Evolutionary conservation across 2,329 filamentous ascomycete species (phyloP), one percentile per base, ranked within the genome.

Genomic region (Sphaerulina musiva): DNA sequence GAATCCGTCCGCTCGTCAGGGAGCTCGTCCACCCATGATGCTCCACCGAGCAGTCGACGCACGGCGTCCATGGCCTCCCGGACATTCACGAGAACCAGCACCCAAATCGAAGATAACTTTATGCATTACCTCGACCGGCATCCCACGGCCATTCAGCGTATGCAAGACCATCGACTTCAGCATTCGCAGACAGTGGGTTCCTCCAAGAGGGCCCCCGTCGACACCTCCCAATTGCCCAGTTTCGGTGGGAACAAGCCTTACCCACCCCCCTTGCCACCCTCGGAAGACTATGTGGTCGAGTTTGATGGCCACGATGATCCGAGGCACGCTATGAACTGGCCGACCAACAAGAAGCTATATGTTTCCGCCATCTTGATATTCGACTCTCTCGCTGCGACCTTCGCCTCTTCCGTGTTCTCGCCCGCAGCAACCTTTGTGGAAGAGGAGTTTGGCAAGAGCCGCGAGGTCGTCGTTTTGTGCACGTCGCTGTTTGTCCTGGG

Each of bases 231-330:
- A 76, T 72, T 59, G 31, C 59, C 59, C 10, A 47, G 31, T 6
- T 61, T 59, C 23, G 59, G 59, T 5, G 57, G 53, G 3, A 50
- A 44, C 14, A 61, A 61, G 41, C 55, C 73, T 78, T 89, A 82
- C 64, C 87, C 87, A 2, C 86, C 87, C 4, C 85, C 86, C 1
- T 68, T 91, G 38, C 85, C 86, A 2, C 80, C 83, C n/a, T 77
- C 79, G 61, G 86, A 90, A 63, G 81, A 86, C 58, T 91, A 89
- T 65, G 85, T 90, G 0, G 87, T 91, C 42, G 87, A 80, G 40
- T 95, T 95, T 66, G 85, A 91, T 62, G 90, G 89, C 0, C 85
- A 83, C 1, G 79, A 90, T 59, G 90, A 95, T 65, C 89, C 89
- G 2, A 67, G 91, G 56, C 89, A 95, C 70, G 86, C 89, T 1